A percentile compares a stretch with the other conserved stretches of the same genome.
These are phyloP conservation scores for Kwoniella shivajii DNA, from an alignment of 1,284 basidiomycete species.

Conservation along the genomic window DNA sequence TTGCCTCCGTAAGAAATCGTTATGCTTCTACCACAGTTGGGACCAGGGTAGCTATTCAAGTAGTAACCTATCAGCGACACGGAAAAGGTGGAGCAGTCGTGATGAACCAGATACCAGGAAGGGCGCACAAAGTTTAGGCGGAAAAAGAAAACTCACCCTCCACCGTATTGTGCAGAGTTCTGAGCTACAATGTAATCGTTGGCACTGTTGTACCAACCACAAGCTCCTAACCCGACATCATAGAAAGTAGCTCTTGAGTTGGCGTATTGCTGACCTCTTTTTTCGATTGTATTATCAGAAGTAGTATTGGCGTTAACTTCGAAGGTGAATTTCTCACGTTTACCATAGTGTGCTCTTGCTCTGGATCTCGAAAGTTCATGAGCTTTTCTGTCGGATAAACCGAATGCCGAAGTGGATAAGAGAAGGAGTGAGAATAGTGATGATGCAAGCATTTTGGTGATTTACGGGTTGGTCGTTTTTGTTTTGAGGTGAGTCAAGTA, in stretches of 20 bases:
- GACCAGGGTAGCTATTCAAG: constrained; percentile 61
- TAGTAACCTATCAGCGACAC: constrained; percentile 34
- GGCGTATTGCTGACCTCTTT: constrained; percentile 4
- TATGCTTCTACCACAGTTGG: constrained; percentile 65
- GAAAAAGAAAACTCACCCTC: constrained; percentile 52
- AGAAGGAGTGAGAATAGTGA: constrained; percentile 16
- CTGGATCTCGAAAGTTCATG: constrained; percentile 25
- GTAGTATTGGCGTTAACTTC: not conserved
- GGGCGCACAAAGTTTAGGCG: not conserved
- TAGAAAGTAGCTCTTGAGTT: constrained; percentile 45
- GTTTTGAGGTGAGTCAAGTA: not conserved
- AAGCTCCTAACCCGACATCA: constrained; percentile 47
- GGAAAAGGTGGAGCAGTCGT: constrained; percentile 36
- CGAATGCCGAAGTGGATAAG: constrained; percentile 16
- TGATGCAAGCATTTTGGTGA: constrained; percentile 17
- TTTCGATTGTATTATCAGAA: not conserved
- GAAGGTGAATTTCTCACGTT: not conserved
- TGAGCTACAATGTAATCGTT: constrained; percentile 52
- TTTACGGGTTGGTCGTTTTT: not conserved
- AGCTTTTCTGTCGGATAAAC: constrained; percentile 17
- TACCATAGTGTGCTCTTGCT: constrained; percentile 15
- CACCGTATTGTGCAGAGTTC: constrained; percentile 45
- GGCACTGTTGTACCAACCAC: constrained; percentile 34
- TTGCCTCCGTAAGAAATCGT: constrained; percentile 68
- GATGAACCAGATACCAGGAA: not conserved